Evolutionary conservation across 108 stramenopile species (phyloP), one percentile per base, ranked within the genome.

Genomic region (Nitzschia sp.): DNA sequence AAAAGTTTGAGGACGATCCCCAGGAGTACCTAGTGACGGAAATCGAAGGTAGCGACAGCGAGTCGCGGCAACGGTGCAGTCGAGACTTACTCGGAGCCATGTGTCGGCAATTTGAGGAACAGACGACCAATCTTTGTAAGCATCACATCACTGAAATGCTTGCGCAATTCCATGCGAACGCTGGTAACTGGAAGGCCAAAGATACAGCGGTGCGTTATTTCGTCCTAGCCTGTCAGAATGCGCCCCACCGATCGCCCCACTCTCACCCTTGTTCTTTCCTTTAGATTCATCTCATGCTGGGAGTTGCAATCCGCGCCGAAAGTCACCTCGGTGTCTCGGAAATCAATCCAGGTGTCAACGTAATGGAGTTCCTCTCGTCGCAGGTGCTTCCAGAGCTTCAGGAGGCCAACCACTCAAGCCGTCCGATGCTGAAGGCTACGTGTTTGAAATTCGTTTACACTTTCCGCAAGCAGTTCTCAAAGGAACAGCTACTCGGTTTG

Each of bases 1-100:
- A 97, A 72, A 79, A 82, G 24, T 99, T 99, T 66, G 97, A 98
- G 76, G 98, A 98, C 60, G 95, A 98, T 77, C 97, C 98, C 0
- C 70, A 79, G 15, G 99, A 99, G 49, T 99, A 91, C 82, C 97
- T 99, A 65, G 68, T 91, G 59, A 85, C 94, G 0, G 99, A 99
- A 74, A 90, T 99, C 74, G 99, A 99, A 79, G 95, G 94, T 13
- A 82, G 85, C 47, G 97, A 98, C 76, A 88, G 77, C 27, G 98
- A 99, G 38, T 97, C 96, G 1, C 81, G 99, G 21, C 85, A 98
- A 29, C 82, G 94, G 32, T 91, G 94, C 32, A 94, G 93, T 68
- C 90, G 94, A 56, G 98, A 98, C 29, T 82, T 98, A 19, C 70
- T 98, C 35, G 68, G 91, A 18, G 96, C 89, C 51, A 94, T 99